These are phyloP conservation scores for Mallotus japonicus DNA, from an alignment of 441 rosid species.

Conservation along the genomic window DNA sequence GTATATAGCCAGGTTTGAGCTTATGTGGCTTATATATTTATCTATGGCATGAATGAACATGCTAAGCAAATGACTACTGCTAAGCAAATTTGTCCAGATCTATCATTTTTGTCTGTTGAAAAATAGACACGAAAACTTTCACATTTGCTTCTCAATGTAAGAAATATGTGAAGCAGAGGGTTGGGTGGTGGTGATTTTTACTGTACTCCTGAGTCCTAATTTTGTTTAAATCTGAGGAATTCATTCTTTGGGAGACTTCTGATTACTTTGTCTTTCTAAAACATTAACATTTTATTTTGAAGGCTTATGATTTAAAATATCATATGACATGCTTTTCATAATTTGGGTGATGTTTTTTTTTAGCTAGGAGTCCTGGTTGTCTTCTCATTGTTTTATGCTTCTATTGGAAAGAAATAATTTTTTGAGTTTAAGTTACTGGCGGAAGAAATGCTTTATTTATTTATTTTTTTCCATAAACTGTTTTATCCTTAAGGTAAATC, in stretches of 20 bases:
- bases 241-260: not conserved
- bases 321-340: not conserved
- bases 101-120: not conserved
- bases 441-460: not conserved
- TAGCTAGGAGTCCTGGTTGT: not conserved
- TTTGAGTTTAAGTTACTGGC: not conserved
- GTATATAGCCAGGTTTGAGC: not conserved
- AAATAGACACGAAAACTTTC: not conserved
- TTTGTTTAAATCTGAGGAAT: not conserved
- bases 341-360: not conserved
- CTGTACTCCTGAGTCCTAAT: not conserved
- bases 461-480: not conserved
- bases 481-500: not conserved
- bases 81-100: not conserved
- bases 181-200: not conserved
- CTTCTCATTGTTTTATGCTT: not conserved
- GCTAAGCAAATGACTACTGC: not conserved
- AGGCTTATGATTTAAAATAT: not conserved
- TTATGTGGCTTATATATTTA: not conserved
- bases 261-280: not conserved
- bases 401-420: not conserved
- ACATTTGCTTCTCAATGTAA: not conserved
- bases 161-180: not conserved
- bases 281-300: not conserved
- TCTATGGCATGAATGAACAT: not conserved